Conservation (phyloP, 1,284 basidiomycete species). For the Salmacisia buchloeana region DNA sequence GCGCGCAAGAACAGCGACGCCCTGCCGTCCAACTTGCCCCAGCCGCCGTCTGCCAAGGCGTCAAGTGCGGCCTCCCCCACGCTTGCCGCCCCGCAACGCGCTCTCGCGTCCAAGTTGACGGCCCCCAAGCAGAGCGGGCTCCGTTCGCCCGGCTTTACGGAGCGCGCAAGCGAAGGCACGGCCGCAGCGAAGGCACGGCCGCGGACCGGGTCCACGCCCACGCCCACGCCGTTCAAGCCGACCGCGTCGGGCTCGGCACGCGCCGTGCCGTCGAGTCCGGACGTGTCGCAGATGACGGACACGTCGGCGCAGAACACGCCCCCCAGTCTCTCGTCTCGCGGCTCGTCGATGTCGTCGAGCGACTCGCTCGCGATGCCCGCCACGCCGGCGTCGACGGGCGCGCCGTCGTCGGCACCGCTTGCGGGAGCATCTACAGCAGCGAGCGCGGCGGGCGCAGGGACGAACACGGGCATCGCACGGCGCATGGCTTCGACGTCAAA, state of each 20-base stretch:
- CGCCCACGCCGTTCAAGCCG: not conserved
- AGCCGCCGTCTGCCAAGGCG: no score
- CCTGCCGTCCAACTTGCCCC: not conserved
- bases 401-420: not conserved
- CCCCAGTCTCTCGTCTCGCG: not conserved
- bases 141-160: no score
- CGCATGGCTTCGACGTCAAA: not conserved
- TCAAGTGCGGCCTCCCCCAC: not conserved
- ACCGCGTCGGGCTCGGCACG: not conserved
- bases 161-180: no score
- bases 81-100: not conserved
- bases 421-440: no score
- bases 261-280: not conserved
- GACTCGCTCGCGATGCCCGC: not conserved
- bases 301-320: slow-evolving; percentile 1
- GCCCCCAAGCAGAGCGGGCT: no score
- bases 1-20: slow-evolving; percentile 7
- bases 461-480: no score
- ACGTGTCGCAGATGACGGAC: not conserved
- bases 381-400: not conserved
- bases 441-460: no score
- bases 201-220: no score
- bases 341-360: not conserved
- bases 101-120: not conserved
- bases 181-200: no score